These are phyloP conservation scores for Hyphodiscus hymeniophilus DNA, from an alignment of 495 filamentous ascomycete genomes.

Conservation along the genomic window DNA sequence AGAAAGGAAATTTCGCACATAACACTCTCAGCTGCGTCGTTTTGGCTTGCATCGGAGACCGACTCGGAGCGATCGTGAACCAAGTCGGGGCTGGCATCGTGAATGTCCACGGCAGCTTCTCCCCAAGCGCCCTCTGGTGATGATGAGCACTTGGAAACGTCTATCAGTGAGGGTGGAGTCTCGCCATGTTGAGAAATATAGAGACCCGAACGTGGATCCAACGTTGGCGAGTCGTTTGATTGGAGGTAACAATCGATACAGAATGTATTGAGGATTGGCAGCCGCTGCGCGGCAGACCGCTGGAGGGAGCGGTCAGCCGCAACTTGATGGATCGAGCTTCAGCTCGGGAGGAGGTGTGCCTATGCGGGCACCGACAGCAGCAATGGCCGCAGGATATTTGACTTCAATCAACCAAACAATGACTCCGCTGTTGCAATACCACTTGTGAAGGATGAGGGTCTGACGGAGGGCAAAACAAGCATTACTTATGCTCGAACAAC, in stretches of 20 bases:
- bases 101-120: constrained; percentile 11
- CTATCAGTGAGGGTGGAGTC: constrained; percentile 12
- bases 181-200: constrained; percentile 2
- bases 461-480: neutral
- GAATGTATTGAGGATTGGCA: constrained; percentile 5
- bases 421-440: neutral
- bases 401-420: neutral
- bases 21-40: constrained; percentile 7
- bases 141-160: constrained; percentile 8
- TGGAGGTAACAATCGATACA: constrained; percentile 4
- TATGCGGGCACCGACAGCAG: constrained; percentile 2
- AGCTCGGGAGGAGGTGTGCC: neutral
- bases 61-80: constrained; percentile 1
- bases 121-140: constrained; percentile 4
- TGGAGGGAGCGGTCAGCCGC: constrained; percentile 13
- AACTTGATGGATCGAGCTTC: neutral
- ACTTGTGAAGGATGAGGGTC: neutral
- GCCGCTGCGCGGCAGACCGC: constrained; percentile 10
- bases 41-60: constrained; percentile 12
- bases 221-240: neutral
- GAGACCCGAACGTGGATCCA: constrained; percentile 6
- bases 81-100: constrained; percentile 10
- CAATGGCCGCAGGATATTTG: neutral
- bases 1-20: neutral
- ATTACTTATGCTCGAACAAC: neutral